Conservation (phyloP, 2,329 filamentous ascomycete species). For the Aspergillus vadensis region DNA sequence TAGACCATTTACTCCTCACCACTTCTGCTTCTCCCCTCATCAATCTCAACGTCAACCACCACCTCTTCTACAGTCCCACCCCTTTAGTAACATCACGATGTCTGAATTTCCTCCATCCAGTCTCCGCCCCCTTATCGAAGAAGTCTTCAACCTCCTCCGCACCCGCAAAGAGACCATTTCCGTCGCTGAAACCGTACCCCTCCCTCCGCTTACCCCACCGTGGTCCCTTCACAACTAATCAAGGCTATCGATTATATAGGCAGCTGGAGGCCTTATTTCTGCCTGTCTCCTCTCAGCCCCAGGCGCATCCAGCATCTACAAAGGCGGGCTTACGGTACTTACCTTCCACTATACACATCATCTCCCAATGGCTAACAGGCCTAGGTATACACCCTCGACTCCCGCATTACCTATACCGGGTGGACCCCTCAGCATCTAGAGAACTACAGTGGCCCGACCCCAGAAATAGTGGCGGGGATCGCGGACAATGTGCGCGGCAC, state of each 20-base stretch:
- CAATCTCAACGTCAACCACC: not conserved
- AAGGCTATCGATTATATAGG: conserved; percentile 37
- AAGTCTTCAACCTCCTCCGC: conserved; percentile 58
- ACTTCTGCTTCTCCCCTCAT: not conserved
- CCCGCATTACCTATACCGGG: conserved; percentile 60
- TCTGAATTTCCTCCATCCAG: conserved; percentile 35
- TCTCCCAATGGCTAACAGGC: not conserved
- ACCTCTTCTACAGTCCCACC: not conserved
- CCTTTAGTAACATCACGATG: conserved; percentile 14
- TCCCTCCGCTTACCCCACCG: not conserved
- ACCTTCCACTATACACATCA: not conserved
- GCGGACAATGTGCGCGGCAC: conserved; percentile 60
- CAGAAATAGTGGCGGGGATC: conserved; percentile 58
- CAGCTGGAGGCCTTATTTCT: conserved; percentile 64
- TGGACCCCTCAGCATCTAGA: conserved; percentile 60
- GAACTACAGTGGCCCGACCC: conserved; percentile 61
- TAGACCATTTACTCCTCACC: not conserved
- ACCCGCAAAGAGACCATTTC: conserved; percentile 59
- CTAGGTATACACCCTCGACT: conserved; percentile 59
- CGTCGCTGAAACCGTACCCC: conserved; percentile 60
- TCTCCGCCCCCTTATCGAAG: conserved; percentile 48
- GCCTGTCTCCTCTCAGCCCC: conserved; percentile 60
- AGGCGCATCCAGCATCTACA: conserved; percentile 61
- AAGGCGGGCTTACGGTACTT: conserved; percentile 59
- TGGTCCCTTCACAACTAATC: not conserved